A percentile compares a stretch with the other conserved stretches of the same genome.
These are phyloP conservation scores for Xylariomycetidae sp. DNA, from an alignment of 2,329 filamentous ascomycete genomes.

Conservation along the genomic window DNA sequence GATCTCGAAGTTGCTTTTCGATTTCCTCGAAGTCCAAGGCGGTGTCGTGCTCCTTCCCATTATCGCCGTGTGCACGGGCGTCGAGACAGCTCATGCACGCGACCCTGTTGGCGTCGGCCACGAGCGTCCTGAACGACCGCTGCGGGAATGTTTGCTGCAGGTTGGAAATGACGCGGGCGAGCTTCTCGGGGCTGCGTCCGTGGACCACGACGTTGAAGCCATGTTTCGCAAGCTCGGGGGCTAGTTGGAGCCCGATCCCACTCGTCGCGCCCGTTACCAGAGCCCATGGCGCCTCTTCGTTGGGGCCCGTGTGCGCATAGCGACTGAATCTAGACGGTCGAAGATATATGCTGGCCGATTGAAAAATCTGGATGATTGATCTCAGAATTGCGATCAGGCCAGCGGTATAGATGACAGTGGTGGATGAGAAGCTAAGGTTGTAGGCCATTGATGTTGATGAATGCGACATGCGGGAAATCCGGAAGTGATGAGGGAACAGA, in stretches of 20 bases:
- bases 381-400: too few relatives aligned
- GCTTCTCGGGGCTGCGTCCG: constrained; percentile 47
- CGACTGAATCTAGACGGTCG: background rate
- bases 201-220: constrained; percentile 56
- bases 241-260: constrained; percentile 50
- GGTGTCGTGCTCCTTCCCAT: constrained; percentile 1
- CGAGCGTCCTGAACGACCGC: constrained; percentile 33
- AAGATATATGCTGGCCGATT: background rate
- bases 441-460: too few relatives aligned
- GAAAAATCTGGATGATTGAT: too few relatives aligned
- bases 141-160: constrained; percentile 35
- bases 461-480: too few relatives aligned
- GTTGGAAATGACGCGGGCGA: constrained; percentile 33
- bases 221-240: constrained; percentile 41
- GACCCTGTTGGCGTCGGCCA: constrained; percentile 36
- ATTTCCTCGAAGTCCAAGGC: constrained; percentile 9
- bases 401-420: too few relatives aligned
- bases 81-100: constrained; percentile 5
- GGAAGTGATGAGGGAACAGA: too few relatives aligned
- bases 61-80: too few relatives aligned
- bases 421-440: too few relatives aligned
- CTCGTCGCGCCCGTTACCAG: constrained; percentile 51
- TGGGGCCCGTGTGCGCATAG: background rate
- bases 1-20: constrained; percentile 19
- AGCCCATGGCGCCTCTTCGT: too few relatives aligned